Conservation (phyloP, 805 yeast species). For the Lachancea cidri region DNA sequence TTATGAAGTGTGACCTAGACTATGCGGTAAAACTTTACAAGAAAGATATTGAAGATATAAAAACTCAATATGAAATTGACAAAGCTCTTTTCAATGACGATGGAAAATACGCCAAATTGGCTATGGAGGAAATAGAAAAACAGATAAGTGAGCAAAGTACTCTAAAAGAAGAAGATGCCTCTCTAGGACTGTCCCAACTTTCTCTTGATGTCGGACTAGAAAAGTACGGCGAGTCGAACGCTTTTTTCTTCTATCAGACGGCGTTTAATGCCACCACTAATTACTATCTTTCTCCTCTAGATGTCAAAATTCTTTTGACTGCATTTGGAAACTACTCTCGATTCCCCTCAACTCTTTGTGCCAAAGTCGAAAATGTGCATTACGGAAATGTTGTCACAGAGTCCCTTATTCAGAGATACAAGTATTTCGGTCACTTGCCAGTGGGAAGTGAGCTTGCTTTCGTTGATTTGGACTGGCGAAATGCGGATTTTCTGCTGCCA, state of each 20-base stretch:
- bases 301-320: constrained; percentile 62
- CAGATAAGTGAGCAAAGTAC: constrained; percentile 37
- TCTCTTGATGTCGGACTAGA: constrained; percentile 3
- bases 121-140: constrained; percentile 49
- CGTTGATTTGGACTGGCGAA: constrained; percentile 80
- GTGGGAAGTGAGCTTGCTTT: constrained; percentile 79
- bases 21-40: constrained; percentile 52
- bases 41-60: constrained; percentile 52
- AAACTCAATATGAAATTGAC: constrained; percentile 51
- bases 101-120: constrained; percentile 48
- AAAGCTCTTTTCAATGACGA: constrained; percentile 55
- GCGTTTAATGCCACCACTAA: constrained; percentile 61
- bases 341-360: constrained; percentile 62
- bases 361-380: constrained; percentile 63
- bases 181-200: constrained; percentile 13
- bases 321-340: constrained; percentile 56
- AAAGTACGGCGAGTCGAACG: constrained; percentile 36
- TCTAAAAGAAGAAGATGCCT: constrained; percentile 4
- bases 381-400: constrained; percentile 61
- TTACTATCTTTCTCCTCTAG: constrained; percentile 72
- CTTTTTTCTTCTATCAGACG: constrained; percentile 74
- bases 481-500: constrained; percentile 38
- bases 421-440: constrained; percentile 78
- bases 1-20: constrained; percentile 58
- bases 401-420: constrained; percentile 52